Evolutionary conservation across 108 stramenopile species (phyloP).

Genomic region (Nitzschia inconspicua): DNA sequence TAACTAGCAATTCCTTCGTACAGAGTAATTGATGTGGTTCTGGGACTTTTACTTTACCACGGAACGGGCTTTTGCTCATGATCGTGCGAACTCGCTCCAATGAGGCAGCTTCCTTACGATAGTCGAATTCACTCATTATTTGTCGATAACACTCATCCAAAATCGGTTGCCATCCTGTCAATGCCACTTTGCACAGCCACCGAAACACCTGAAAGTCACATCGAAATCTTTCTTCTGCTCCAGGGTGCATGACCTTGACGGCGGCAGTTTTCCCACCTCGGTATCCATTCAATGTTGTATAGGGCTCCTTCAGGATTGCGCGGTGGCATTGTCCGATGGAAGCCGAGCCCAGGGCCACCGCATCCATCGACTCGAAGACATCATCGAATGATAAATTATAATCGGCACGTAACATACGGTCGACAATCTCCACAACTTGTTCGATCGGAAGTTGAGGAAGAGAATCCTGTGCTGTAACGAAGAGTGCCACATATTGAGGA

Average conservation of each 20-base stretch:
- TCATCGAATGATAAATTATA: conserved; percentile 42
- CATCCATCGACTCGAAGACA: conserved; percentile 60
- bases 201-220: conserved; percentile 69
- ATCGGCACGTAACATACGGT: conserved; percentile 25
- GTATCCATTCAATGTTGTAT: background rate
- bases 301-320: conserved; percentile 43
- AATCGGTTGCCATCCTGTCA: conserved; percentile 71
- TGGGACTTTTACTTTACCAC: conserved; percentile 28
- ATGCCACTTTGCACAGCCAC: conserved; percentile 58
- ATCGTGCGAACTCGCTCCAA: conserved; percentile 45
- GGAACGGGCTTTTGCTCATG: conserved; percentile 35
- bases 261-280: conserved; percentile 15
- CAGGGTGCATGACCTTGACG: conserved; percentile 72
- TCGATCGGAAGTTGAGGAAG: conserved; percentile 59
- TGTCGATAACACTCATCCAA: conserved; percentile 58
- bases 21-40: conserved; percentile 45
- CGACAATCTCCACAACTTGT: conserved; percentile 30
- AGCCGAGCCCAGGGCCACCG: conserved; percentile 57
- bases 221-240: conserved; percentile 53
- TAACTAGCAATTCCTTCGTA: conserved; percentile 60
- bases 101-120: conserved; percentile 49
- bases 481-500: conserved; percentile 53
- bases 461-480: conserved; percentile 52
- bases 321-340: conserved; percentile 70
- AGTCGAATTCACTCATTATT: conserved; percentile 76